These are phyloP conservation scores for Globisporangium viniferum DNA, from an alignment of 352 stramenopile genomes.

Conservation along the genomic window DNA sequence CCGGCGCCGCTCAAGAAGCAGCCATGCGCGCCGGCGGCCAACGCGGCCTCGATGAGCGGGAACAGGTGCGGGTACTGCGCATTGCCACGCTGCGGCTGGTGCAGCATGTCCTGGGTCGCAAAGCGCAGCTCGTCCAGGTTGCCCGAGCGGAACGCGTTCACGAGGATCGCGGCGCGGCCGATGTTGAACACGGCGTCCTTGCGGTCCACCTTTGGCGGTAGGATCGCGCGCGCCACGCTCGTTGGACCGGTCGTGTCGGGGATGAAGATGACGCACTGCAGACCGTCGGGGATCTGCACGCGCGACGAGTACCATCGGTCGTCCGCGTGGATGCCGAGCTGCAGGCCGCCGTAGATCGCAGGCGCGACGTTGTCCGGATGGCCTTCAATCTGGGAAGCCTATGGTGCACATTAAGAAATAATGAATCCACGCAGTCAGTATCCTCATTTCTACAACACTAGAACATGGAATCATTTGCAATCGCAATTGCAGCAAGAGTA, in stretches of 20 bases:
- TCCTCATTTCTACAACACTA: no score
- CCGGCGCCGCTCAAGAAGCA: constrained; percentile 97
- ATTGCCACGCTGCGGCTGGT: constrained; percentile 95
- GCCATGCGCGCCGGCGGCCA: constrained; percentile 91
- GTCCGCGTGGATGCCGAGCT: constrained; percentile 93
- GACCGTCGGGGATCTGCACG: constrained; percentile 92
- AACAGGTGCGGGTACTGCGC: constrained; percentile 96
- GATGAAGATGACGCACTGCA: constrained; percentile 99
- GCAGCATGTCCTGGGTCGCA: constrained; percentile 92
- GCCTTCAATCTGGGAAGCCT: constrained; percentile 95
- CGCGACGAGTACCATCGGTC: constrained; percentile 97
- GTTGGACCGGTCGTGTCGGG: constrained; percentile 96
- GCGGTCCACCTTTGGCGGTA: constrained; percentile 85
- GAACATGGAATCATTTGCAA: no score
- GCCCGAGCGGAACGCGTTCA: constrained; percentile 95
- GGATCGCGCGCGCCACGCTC: constrained; percentile 89
- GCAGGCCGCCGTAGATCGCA: constrained; percentile 98
- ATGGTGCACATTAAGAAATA: background rate
- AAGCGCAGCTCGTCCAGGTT: constrained; percentile 97
- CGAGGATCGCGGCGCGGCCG: constrained; percentile 95
- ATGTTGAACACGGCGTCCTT: constrained; percentile 98
- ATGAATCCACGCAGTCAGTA: no score
- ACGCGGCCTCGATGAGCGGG: constrained; percentile 96
- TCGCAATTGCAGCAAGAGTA: no score
- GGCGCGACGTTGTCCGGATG: constrained; percentile 99